These are phyloP conservation scores for Pugionium dolabratum DNA, from an alignment of 345 rosid genomes.

Conservation along the genomic window DNA sequence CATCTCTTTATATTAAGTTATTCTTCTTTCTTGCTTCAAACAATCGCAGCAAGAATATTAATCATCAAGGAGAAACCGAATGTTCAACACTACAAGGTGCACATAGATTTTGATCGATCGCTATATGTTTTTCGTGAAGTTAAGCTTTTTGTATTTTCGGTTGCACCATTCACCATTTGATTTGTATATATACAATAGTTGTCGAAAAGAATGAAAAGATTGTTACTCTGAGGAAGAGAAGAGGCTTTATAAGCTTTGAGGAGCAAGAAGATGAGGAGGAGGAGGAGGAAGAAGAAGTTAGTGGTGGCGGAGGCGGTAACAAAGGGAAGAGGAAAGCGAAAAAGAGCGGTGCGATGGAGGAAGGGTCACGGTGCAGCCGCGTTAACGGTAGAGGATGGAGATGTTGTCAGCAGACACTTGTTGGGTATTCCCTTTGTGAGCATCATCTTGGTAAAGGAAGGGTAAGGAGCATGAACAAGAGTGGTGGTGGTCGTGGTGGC, in stretches of 20 bases:
- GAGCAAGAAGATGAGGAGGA: slow-evolving; percentile 33
- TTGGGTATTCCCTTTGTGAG: slow-evolving; percentile 92
- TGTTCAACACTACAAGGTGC: slow-evolving; percentile 54
- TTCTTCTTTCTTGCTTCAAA: slow-evolving; percentile 25
- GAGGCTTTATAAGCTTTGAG: slow-evolving; percentile 49
- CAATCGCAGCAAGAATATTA: slow-evolving; percentile 38
- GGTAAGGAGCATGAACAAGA: slow-evolving; percentile 63
- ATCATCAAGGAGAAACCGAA: slow-evolving; percentile 32
- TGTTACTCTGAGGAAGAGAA: slow-evolving; percentile 67
- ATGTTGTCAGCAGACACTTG: slow-evolving; percentile 88
- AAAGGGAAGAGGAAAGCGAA: slow-evolving; percentile 56
- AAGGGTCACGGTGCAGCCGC: slow-evolving; percentile 92
- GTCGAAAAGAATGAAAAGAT: slow-evolving; percentile 52
- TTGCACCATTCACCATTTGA: slow-evolving; percentile 27
- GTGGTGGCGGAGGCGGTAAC: slow-evolving; percentile 18
- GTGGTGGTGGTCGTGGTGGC: slow-evolving; percentile 29
- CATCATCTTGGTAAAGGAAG: slow-evolving; percentile 97
- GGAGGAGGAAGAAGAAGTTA: slow-evolving; percentile 27
- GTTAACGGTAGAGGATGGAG: slow-evolving; percentile 98
- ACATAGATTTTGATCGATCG: slow-evolving; percentile 1
- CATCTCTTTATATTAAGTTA: slow-evolving; percentile 7
- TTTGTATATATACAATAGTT: slow-evolving; percentile 34
- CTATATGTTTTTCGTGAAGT: background rate
- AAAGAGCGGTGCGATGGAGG: slow-evolving; percentile 56
- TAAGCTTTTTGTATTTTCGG: slow-evolving; percentile 1